A percentile compares a stretch with the other conserved stretches of the same genome.
Conservation (phyloP, 2,329 filamentous ascomycete genomes). For the Didymella glomerata region DNA sequence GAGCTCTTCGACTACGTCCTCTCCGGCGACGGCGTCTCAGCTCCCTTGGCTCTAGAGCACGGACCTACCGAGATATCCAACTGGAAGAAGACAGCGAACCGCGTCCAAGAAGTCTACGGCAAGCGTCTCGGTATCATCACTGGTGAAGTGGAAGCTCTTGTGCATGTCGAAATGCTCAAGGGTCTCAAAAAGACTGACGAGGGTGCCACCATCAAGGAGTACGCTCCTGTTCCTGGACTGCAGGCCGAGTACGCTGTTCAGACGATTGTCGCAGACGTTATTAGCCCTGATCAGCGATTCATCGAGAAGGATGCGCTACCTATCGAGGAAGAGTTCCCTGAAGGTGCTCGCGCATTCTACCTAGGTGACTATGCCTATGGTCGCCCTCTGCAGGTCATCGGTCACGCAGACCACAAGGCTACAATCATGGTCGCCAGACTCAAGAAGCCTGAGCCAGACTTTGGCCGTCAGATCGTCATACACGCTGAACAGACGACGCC, state of each 20-base stretch:
- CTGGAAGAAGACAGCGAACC: slow-evolving; percentile 83
- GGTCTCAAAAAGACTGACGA: slow-evolving; percentile 90
- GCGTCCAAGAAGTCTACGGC: slow-evolving; percentile 86
- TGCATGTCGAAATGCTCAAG: slow-evolving; percentile 93
- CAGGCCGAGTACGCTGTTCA: slow-evolving; percentile 93
- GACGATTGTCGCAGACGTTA: slow-evolving; percentile 85
- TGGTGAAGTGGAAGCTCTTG: slow-evolving; percentile 84
- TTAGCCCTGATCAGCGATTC: slow-evolving; percentile 92
- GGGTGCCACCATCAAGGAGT: slow-evolving; percentile 91
- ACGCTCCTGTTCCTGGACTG: slow-evolving; percentile 82
- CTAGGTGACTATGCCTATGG: slow-evolving; percentile 93
- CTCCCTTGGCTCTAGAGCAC: slow-evolving; percentile 75
- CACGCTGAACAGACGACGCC: slow-evolving; percentile 74
- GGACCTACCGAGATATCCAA: slow-evolving; percentile 78
- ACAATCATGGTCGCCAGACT: slow-evolving; percentile 79
- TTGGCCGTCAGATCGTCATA: slow-evolving; percentile 76
- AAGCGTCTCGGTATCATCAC: slow-evolving; percentile 89
- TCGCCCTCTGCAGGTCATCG: slow-evolving; percentile 82
- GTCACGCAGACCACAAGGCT: slow-evolving; percentile 76
- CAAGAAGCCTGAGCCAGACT: slow-evolving; percentile 79
- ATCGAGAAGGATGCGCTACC: slow-evolving; percentile 87
- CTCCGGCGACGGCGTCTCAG: slow-evolving; percentile 67
- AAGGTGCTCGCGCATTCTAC: slow-evolving; percentile 86
- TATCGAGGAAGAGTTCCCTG: slow-evolving; percentile 89
- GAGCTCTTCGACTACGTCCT: slow-evolving; percentile 90